phyloP scores from a whole-genome alignment of 352 stramenopile species.

The Hyaloperonospora brassicae region DNA sequence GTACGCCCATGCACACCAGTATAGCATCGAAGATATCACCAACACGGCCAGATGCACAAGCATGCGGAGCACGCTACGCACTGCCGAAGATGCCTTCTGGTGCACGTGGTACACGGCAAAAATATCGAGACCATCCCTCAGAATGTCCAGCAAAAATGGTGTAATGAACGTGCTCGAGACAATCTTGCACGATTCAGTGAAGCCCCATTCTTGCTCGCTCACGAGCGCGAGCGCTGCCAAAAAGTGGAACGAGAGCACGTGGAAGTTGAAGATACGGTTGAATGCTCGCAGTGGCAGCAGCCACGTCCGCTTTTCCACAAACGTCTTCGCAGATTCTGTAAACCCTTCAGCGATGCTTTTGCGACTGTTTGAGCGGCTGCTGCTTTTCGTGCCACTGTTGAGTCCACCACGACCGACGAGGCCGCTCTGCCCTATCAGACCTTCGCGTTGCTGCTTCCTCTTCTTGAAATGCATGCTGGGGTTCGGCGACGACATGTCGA shows the following conservation, averaged over 20 bases:
- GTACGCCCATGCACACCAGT: conserved; percentile 75
- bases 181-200: conserved; percentile 73
- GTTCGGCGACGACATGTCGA: conserved; percentile 66
- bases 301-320: conserved; percentile 96
- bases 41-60: conserved; percentile 55
- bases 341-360: conserved; percentile 89
- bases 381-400: conserved; percentile 16
- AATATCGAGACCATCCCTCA: conserved; percentile 91
- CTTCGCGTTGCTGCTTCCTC: conserved; percentile 41
- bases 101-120: conserved; percentile 58
- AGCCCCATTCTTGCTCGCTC: conserved; percentile 86
- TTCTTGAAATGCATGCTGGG: conserved; percentile 45
- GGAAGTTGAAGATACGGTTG: conserved; percentile 94
- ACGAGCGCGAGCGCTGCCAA: conserved; percentile 89
- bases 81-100: conserved; percentile 44
- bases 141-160: conserved; percentile 80
- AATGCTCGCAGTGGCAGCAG: conserved; percentile 92
- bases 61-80: conserved; percentile 85
- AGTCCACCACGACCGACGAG: conserved; percentile 19
- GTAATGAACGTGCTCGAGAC: conserved; percentile 91
- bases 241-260: conserved; percentile 96
- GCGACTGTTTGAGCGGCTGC: conserved; percentile 34
- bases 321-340: conserved; percentile 91
- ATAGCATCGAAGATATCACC: conserved; percentile 59
- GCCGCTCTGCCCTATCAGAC: conserved; percentile 24